Evolutionary conservation across 78 protist species (phyloP), one percentile per base, ranked within the genome.

Genomic region (Dictyostelium citrinum): DNA sequence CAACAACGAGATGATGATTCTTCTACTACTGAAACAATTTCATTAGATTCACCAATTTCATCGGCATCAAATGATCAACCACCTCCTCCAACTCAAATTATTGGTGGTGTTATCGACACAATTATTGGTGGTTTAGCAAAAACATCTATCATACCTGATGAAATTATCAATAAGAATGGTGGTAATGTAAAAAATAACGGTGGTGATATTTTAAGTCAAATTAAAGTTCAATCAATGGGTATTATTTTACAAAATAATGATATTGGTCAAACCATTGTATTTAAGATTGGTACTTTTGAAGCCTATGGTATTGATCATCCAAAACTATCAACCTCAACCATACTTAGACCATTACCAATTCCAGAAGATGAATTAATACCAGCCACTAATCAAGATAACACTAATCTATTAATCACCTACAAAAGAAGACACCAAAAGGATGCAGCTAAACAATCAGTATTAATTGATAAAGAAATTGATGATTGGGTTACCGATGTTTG

Each of bases 231-330:
- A 46, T 35, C 33, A 22, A n/a, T 88, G 51, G 85, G 93, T 22
- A 12, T 88, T 29, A 55, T 58, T 1, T 37, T 88, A 6, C 84
- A 76, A 41, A 88, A 88, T 24, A 88, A 88, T n/a, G 41, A 58
- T 22, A 27, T 24, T 16, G 93, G 93, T 31, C 93, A 88, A 67
- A 88, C 51, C 7, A 78, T 88, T 12, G 85, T 88, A 10, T 78
- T 88, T 76, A 88, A 88, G 58, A 46, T 88, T 64, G 93, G 93
- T 10, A 37, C 82, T 0, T 78, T 88, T 58, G 93, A 88, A 67
- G 93, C 93, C 1, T 58, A 61, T 35, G 93, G 93, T 12, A 88
- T 88, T n/a, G 93, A 88, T 29, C 93, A 88, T 46, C 93, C 93
- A 27, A 88, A 88, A 58, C 33, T 88, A n/a, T 77, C 93, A 6